A percentile compares a stretch with the other conserved stretches of the same genome.
Conservation (phyloP, 306 rosid genomes). For the Sesbania bispinosa region DNA sequence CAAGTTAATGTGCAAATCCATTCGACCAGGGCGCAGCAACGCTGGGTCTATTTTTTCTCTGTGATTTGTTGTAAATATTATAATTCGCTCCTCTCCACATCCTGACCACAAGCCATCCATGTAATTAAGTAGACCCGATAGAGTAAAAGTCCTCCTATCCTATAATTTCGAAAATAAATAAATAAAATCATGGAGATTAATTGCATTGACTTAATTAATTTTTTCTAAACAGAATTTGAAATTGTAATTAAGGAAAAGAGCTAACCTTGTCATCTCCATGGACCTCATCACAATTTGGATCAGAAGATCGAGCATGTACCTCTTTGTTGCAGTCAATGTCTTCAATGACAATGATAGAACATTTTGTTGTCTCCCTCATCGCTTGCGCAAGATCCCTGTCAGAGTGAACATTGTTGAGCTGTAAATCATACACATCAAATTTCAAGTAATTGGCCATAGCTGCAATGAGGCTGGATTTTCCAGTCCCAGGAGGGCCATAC, state of each 20-base stretch:
- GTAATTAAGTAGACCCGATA: conserved; percentile 45
- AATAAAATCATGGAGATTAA: no score
- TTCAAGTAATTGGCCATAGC: conserved; percentile 38
- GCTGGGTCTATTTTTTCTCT: conserved; percentile 50
- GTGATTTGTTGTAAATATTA: conserved; percentile 63
- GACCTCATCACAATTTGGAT: no score
- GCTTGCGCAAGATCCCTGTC: conserved; percentile 19
- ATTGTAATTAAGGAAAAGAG: no score
- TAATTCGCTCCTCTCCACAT: conserved; percentile 57
- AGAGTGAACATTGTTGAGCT: conserved; percentile 21
- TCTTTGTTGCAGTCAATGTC: conserved; percentile 42
- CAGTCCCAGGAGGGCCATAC: conserved; percentile 47
- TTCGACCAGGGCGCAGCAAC: conserved; percentile 54
- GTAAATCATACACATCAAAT: conserved; percentile 46
- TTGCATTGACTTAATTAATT: no score
- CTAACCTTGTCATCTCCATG: no score
- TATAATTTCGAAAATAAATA: no score
- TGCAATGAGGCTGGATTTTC: conserved; percentile 43
- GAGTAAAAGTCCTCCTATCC: conserved; percentile 29
- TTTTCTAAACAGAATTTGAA: no score
- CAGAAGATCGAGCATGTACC: conserved; percentile 30
- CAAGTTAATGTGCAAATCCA: conserved; percentile 65
- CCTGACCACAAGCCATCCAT: conserved; percentile 70
- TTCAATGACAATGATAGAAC: conserved; percentile 45
- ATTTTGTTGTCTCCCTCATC: conserved; percentile 18